Evolutionary conservation across 225 moss, liverwort and hornwort genomes (phyloP), one percentile per base, ranked within the genome.

Genomic region (Climacium dendroides): DNA sequence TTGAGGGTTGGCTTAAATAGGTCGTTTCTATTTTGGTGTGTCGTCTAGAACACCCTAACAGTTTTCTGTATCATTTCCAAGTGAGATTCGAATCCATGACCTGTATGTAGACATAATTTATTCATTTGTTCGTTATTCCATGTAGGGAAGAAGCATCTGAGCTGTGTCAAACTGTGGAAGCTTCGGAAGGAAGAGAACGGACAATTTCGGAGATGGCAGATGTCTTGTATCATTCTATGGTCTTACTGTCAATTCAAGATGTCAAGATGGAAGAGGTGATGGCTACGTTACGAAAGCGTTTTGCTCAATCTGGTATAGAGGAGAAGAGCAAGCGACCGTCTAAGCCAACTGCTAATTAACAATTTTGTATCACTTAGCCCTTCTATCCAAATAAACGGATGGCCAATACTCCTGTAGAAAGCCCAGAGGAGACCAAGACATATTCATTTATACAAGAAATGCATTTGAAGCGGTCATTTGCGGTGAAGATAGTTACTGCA

Each of bases 171-270:
- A 96, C 99, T 83, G 59, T 97, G 50, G 97, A 99, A 90, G 91
- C 90, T 39, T 87, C 94, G 76, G 99, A 99, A 91, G 94, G 94
- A 86, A 89, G 91, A 89, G 96, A 96, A 57, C 94, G 97, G 62
- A 96, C 96, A 75, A 89, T 95, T 80, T 96, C 97, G 78, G 99
- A 99, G 91, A 99, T 99, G 97, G 99, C 99, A 71, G 99, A 99
- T 93, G 87, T 97, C 47, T 92, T 99, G 70, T 99, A 99, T 77
- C 99, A 99, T 91, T 90, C 92, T 43, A 96, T 99, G 99, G 99
- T 99, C 34, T 83, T 99, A 64, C 88, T 97, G 73, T 92, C 97
- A 57, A 78, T 93, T 48, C 99, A 97, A 88, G 96, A 97, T 87
- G 97, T 97, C 34, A 96, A 93, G 88, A 73, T 99, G 89, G 93